Evolutionary conservation across 2,329 filamentous ascomycete species (phyloP), one percentile per base, ranked within the genome.

Genomic region (Hypoxylon sp.): DNA sequence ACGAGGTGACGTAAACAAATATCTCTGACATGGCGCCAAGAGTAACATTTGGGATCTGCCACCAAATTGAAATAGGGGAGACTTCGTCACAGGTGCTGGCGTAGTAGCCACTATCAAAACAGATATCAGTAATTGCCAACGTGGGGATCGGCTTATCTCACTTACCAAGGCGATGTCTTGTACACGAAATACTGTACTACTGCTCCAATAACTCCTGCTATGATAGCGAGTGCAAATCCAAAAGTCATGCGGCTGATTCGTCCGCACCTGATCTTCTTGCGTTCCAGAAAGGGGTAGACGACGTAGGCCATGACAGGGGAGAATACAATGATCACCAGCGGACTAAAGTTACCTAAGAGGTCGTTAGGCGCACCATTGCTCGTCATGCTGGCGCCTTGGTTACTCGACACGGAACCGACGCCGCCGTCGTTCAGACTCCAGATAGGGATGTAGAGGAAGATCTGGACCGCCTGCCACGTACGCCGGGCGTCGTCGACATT

Each of bases 401-500:
- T 79, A 67, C 73, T 79, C 52, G 66, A 60, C 1, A 75, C 68
- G 22, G 68, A 73, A n/a, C 75, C 78, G 26, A 81, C 72, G 24
- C 79, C 79, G 13, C 78, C 78, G 53, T 80, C 76, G 65, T 79
- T 80, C 64, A 79, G 68, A 59, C 70, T 72, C 68, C 77, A 79
- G 4, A 81, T 71, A 4, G 79, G 79, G 30, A 80, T 75, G 65
- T 79, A 80, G 24, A 79, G 71, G 70, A 79, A 78, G 72, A 82
- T 76, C 59, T 77, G 72, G n/a, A 76, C 77, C 5, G 79, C 80
- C 24, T 76, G 69, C 71, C 77, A 77, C 0, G 79, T 81, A 72
- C 88, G 86, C 56, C 81, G 80, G 13, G 89, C 84, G 69, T 91
- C 88, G 70, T 87, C 86, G 52, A 92, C 88, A 80, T 88, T 89